phyloP scores from a whole-genome alignment of 441 rosid species.

The Pelargonium myrrhifolium region DNA sequence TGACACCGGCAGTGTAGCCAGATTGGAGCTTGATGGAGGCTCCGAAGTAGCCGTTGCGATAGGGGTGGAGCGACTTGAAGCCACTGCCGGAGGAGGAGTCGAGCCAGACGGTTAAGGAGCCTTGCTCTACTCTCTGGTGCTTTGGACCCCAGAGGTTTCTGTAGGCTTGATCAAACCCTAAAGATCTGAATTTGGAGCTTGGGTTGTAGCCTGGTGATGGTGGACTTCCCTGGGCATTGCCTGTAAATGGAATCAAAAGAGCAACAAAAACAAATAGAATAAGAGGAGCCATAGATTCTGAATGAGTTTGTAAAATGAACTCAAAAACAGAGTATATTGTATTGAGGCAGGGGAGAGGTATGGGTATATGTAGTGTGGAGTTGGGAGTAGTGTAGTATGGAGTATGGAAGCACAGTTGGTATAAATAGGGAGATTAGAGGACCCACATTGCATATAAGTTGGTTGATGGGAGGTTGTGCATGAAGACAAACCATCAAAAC shows the following conservation, averaged over 20 bases:
- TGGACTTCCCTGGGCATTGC: constrained; percentile 28
- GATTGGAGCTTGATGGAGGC: constrained; percentile 51
- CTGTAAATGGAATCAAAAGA: constrained; percentile 20
- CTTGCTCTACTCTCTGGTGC: constrained; percentile 48
- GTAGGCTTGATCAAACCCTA: constrained; percentile 38
- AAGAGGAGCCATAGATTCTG: constrained; percentile 21
- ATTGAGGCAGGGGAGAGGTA: neutral
- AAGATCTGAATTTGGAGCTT: constrained; percentile 32
- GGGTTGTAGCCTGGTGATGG: constrained; percentile 66
- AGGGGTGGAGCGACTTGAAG: constrained; percentile 51
- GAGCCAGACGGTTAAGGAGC: constrained; percentile 46
- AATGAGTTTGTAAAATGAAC: too few species aligned
- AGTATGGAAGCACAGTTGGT: constrained; percentile 20
- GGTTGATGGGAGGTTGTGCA: too few species aligned
- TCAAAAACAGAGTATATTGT: too few species aligned
- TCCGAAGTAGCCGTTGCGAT: constrained; percentile 55
- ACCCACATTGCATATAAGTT: constrained; percentile 14
- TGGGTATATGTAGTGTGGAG: neutral
- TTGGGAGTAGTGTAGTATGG: constrained; percentile 10
- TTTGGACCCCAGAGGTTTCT: constrained; percentile 56
- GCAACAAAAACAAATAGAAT: constrained; percentile 15
- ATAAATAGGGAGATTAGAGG: constrained; percentile 32
- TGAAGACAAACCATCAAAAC: too few species aligned
- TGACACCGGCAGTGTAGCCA: constrained; percentile 66
- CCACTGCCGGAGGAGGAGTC: constrained; percentile 50